phyloP scores from a whole-genome alignment of 306 rosid species.

The Gillenia trifoliata region DNA sequence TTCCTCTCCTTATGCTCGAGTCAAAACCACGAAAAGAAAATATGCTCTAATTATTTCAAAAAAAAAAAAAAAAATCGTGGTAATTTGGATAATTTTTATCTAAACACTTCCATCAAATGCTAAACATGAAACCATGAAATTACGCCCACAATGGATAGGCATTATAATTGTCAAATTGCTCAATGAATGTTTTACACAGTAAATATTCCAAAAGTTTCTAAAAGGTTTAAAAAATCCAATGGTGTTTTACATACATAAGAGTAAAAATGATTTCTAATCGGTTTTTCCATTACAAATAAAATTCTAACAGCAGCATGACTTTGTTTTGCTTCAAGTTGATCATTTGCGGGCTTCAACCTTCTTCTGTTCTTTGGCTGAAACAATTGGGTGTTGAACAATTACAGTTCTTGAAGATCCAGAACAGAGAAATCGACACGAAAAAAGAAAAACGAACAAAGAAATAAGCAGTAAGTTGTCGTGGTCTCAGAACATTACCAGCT shows the following conservation, averaged over 20 bases:
- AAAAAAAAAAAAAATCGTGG: too few species aligned
- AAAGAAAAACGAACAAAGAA: background rate
- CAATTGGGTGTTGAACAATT: background rate
- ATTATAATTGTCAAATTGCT: background rate
- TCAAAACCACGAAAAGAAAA: too few species aligned
- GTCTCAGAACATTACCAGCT: conserved; percentile 44
- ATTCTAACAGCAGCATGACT: conserved; percentile 8
- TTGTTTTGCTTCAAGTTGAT: conserved; percentile 17
- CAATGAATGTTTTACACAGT: background rate
- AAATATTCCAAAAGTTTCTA: background rate
- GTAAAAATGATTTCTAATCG: background rate
- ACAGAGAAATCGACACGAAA: background rate
- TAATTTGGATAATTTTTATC: too few species aligned
- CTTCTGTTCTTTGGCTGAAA: conserved; percentile 79
- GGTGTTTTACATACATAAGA: background rate
- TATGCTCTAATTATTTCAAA: too few species aligned
- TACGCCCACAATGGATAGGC: background rate
- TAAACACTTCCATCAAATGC: too few species aligned
- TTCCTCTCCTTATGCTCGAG: too few species aligned
- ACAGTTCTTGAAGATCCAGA: background rate
- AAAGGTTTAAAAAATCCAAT: background rate
- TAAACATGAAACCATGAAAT: too few species aligned
- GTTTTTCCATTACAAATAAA: background rate
- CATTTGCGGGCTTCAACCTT: conserved; percentile 70
- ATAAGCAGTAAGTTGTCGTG: background rate